These are phyloP conservation scores for Davidsoniella neocaledoniae DNA, from an alignment of 2,329 filamentous ascomycete species.

Conservation along the genomic window DNA sequence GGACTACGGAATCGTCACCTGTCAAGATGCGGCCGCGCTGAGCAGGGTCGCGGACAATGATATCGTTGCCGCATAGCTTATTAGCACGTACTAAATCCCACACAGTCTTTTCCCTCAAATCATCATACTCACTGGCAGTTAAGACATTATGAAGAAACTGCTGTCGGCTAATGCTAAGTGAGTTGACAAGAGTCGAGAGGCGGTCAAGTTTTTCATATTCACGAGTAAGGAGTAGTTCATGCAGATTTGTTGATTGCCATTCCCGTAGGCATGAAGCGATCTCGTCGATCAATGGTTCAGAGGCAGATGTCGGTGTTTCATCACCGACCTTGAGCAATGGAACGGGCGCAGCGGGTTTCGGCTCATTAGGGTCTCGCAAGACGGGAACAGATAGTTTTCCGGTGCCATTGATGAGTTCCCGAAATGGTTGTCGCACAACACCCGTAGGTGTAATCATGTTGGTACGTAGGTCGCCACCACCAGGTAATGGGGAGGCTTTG, in stretches of 20 bases:
- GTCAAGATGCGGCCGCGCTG: conserved; percentile 75
- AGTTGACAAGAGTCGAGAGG: conserved; percentile 62
- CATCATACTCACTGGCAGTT: conserved; percentile 67
- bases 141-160: conserved; percentile 91
- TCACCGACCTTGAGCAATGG: conserved; percentile 97
- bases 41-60: conserved; percentile 81
- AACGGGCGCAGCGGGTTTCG: conserved; percentile 77
- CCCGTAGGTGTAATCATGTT: conserved; percentile 10
- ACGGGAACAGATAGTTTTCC: conserved; percentile 30
- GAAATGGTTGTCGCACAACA: conserved; percentile 14
- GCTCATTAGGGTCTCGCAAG: conserved; percentile 46
- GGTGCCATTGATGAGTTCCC: conserved; percentile 24
- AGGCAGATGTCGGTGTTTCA: conserved; percentile 76
- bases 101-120: conserved; percentile 71
- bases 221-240: conserved; percentile 70
- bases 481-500: conserved; percentile 15
- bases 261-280: conserved; percentile 92
- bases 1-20: conserved; percentile 81
- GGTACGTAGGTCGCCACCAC: conserved; percentile 9
- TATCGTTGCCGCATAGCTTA: conserved; percentile 81
- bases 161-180: conserved; percentile 70
- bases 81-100: conserved; percentile 93
- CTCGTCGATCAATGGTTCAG: conserved; percentile 89
- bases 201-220: conserved; percentile 70
- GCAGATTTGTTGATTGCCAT: conserved; percentile 95